Evolutionary conservation across 352 stramenopile genomes (phyloP), one percentile per base, ranked within the genome.

Genomic region (Phytophthora hibernalis): DNA sequence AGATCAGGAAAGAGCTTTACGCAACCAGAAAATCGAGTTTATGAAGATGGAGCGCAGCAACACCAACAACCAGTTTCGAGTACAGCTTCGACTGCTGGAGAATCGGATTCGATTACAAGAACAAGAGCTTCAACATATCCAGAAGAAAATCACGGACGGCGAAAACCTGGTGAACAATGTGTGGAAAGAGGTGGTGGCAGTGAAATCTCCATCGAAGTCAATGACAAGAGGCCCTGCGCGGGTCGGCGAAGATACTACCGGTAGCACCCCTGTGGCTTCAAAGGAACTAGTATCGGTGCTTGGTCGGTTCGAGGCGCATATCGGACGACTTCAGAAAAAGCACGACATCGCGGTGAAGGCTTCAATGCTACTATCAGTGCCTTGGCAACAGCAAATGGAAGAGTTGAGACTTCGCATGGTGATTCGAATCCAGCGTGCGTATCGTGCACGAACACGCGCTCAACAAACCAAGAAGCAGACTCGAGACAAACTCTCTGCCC

Each of bases 381-480:
- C 83, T 0, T 95, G 87, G 87, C 75, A 89, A 47, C 63, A 87
- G 59, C 85, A 95, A 54, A 80, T 93, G 68, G 76, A 93, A 22
- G 83, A 88, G 15, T 60, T 92, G 8, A 56, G 84, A 40, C 38
- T 89, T 2, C 83, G 79, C 9, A 92, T 92, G 82, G 70, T 86
- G 1, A 78, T 92, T 16, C 81, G 78, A 12, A 89, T 95, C 45
- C 87, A 95, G 70, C 82, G 82, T 5, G 76, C 82, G 1, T 93
- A 90, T 63, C 77, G 87, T 35, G 68, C 77, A 20, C 73, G 85
- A 30, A 71, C 67, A 16, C 54, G 69, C 38, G 58, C 78, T 1
- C 67, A 67, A 10, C 60, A 83, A 20, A 78, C 73, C 0, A 87
- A 91, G 49, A 48, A 77, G 3, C 61, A 87, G 13, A 83, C 85